Conservation (phyloP, 192 early-diverging fungal genomes). For the Phlyctochytrium bullatum region DNA sequence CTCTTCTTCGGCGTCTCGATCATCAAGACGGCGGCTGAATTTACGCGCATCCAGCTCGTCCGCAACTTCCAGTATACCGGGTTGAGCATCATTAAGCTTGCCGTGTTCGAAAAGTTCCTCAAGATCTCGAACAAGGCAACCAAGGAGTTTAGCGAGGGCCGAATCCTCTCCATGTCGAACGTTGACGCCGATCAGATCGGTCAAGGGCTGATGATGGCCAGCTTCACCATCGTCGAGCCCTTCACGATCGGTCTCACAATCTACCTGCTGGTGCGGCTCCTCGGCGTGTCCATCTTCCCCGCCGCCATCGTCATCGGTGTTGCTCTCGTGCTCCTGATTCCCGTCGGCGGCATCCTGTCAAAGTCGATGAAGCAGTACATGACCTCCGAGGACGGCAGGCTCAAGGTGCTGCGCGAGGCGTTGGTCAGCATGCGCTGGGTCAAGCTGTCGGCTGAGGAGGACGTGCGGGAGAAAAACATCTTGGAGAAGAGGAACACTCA, state of each 20-base stretch:
- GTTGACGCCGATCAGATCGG: conserved; percentile 15
- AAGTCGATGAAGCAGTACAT: neutral
- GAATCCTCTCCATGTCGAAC: conserved; percentile 23
- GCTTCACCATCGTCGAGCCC: conserved; percentile 4
- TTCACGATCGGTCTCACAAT: conserved; percentile 11
- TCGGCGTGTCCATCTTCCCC: conserved; percentile 24
- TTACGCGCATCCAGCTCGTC: conserved; percentile 5
- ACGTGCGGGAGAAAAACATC: neutral
- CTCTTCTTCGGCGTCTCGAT: conserved; percentile 4
- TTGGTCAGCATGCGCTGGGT: conserved; percentile 17
- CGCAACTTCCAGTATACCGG: neutral
- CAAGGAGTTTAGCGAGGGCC: conserved; percentile 5
- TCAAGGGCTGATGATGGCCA: neutral
- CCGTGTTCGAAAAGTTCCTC: conserved; percentile 4
- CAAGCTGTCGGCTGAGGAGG: conserved; percentile 16
- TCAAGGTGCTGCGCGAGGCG: conserved; percentile 33
- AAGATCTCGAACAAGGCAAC: neutral
- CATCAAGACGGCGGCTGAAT: neutral
- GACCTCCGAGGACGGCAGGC: conserved; percentile 18
- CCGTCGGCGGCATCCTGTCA: neutral
- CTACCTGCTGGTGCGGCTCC: conserved; percentile 7
- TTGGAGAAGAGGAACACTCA: neutral
- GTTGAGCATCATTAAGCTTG: neutral
- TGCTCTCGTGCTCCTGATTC: conserved; percentile 3
- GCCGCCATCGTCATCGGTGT: conserved; percentile 8